These are phyloP conservation scores for Blastocladiella emersonii DNA, from an alignment of 371 early-diverging fungal genomes.

Conservation along the genomic window DNA sequence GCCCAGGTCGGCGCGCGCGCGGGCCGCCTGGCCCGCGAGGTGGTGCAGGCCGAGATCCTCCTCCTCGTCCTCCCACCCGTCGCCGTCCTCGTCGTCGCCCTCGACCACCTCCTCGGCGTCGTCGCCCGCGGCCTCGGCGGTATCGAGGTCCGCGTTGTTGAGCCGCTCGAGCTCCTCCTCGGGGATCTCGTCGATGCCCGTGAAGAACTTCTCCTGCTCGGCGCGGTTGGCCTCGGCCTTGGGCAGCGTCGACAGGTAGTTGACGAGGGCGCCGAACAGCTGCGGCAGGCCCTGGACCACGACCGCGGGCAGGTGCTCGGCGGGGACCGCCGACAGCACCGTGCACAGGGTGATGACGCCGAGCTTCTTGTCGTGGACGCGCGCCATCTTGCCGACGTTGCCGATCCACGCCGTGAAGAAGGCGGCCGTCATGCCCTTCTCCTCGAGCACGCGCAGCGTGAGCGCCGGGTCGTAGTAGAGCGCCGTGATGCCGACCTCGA, in stretches of 20 bases:
- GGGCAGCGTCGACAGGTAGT: slow-evolving; percentile 56
- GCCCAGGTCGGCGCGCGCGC: slow-evolving; percentile 11
- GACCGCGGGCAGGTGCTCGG: slow-evolving; percentile 48
- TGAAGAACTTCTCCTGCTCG: slow-evolving; percentile 10
- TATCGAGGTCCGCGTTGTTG: slow-evolving; percentile 41
- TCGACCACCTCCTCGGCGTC: slow-evolving; percentile 42
- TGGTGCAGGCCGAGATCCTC: slow-evolving; percentile 45
- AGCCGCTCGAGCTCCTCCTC: slow-evolving; percentile 37
- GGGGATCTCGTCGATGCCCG: slow-evolving; percentile 16
- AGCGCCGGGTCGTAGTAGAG: slow-evolving; percentile 67
- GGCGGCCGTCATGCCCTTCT: slow-evolving; percentile 49
- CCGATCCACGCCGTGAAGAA: slow-evolving; percentile 73
- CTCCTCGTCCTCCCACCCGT: slow-evolving; percentile 29
- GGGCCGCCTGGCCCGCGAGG: slow-evolving; percentile 39
- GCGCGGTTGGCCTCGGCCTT: slow-evolving; percentile 50
- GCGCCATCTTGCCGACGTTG: slow-evolving; percentile 36
- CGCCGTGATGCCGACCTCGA: slow-evolving; percentile 58
- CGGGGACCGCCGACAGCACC: slow-evolving; percentile 50
- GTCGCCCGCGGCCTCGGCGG: slow-evolving; percentile 44
- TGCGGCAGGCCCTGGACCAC: slow-evolving; percentile 56
- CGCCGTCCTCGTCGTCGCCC: slow-evolving; percentile 21
- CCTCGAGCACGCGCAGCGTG: slow-evolving; percentile 60
- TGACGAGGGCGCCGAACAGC: slow-evolving; percentile 48
- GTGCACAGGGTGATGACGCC: slow-evolving; percentile 61
- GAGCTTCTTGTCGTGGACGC: slow-evolving; percentile 89